Evolutionary conservation across 1,284 basidiomycete genomes (phyloP).

Genomic region (Tremellales sp.): DNA sequence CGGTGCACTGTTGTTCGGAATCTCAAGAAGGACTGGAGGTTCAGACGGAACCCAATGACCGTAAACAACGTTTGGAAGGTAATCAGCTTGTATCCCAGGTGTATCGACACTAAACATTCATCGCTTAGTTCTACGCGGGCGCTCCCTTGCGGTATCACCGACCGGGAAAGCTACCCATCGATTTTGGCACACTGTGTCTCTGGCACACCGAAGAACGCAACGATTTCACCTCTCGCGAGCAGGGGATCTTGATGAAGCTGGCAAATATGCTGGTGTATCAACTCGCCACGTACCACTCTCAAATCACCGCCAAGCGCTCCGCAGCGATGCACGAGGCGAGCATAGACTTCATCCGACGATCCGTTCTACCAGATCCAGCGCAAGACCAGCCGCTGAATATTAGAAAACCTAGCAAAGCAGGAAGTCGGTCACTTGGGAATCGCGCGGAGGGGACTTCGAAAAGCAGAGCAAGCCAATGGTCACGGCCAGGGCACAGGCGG

Average conservation of each 20-base stretch:
- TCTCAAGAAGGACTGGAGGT: slow-evolving; percentile 38
- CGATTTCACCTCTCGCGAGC: slow-evolving; percentile 28
- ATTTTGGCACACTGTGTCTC: slow-evolving; percentile 38
- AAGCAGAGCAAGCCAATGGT: too few relatives aligned
- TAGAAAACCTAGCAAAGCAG: too few relatives aligned
- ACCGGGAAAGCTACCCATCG: slow-evolving; percentile 20
- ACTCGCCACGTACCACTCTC: slow-evolving; percentile 35
- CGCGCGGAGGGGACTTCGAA: too few relatives aligned
- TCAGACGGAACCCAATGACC: slow-evolving; percentile 23
- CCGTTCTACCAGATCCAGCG: slow-evolving; percentile 24
- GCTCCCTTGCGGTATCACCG: slow-evolving; percentile 32
- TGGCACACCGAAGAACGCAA: slow-evolving; percentile 24
- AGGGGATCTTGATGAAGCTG: slow-evolving; percentile 33
- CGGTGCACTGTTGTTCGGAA: slow-evolving; percentile 29
- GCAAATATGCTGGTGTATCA: slow-evolving; percentile 46
- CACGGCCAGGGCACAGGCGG: too few relatives aligned
- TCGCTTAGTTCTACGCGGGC: slow-evolving; percentile 32
- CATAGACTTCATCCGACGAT: slow-evolving; percentile 38
- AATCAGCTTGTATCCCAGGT: background rate
- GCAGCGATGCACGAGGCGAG: slow-evolving; percentile 35
- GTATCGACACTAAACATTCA: background rate
- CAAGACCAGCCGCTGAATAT: too few relatives aligned
- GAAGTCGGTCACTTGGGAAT: too few relatives aligned
- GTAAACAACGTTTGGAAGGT: slow-evolving; percentile 13
- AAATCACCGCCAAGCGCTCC: slow-evolving; percentile 33